These are phyloP conservation scores for Hyaloscypha variabilis DNA, from an alignment of 495 filamentous ascomycete species.

Conservation along the genomic window DNA sequence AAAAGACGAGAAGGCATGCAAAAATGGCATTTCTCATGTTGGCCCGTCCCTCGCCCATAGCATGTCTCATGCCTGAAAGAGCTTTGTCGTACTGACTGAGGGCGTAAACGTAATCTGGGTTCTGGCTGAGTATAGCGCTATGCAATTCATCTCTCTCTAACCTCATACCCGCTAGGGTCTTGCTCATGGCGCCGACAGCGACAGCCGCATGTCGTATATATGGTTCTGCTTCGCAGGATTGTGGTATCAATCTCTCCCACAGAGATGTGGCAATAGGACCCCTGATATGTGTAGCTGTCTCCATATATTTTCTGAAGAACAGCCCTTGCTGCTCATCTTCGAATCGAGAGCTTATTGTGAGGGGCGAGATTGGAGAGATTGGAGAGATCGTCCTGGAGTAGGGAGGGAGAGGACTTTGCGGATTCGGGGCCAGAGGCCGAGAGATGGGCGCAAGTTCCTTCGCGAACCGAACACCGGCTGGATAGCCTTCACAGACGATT, in stretches of 20 bases:
- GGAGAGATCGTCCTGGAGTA: background rate
- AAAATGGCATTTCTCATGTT: constrained; percentile 20
- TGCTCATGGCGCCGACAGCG: constrained; percentile 18
- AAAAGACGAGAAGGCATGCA: constrained; percentile 23
- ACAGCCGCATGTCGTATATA: constrained; percentile 18
- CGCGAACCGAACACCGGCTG: background rate
- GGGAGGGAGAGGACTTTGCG: background rate
- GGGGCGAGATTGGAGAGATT: background rate
- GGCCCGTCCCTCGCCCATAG: constrained; percentile 14
- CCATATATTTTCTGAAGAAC: constrained; percentile 15
- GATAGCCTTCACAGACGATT: constrained; percentile 21
- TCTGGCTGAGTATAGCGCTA: background rate
- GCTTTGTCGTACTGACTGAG: constrained; percentile 20
- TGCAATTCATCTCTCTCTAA: background rate
- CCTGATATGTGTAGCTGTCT: constrained; percentile 5
- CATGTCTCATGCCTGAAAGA: constrained; percentile 17
- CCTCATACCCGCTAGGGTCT: background rate
- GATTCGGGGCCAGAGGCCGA: too few species aligned
- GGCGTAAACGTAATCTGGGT: constrained; percentile 13
- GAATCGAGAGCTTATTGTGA: background rate
- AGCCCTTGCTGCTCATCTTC: constrained; percentile 2
- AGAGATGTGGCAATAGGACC: constrained; percentile 11
- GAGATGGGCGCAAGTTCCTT: background rate
- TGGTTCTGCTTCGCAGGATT: constrained; percentile 14
- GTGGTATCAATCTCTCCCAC: constrained; percentile 21